These are phyloP conservation scores for Penicillium hordei DNA, from an alignment of 2,329 filamentous ascomycete species.

Conservation along the genomic window DNA sequence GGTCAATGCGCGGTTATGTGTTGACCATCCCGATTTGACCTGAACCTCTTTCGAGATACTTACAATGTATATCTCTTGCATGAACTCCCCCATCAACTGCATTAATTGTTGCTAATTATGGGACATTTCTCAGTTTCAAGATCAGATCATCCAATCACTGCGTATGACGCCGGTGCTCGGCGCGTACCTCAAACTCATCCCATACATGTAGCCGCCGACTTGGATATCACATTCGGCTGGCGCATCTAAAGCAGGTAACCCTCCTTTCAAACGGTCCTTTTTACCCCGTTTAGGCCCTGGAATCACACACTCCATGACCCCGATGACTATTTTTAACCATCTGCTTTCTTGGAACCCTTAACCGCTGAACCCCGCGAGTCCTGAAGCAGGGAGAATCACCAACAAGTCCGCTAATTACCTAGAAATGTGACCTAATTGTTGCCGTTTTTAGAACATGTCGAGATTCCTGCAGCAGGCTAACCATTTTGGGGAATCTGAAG, in stretches of 20 bases:
- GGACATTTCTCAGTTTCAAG: conserved; percentile 16
- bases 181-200: conserved; percentile 24
- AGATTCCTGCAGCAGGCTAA: conserved; percentile 27
- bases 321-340: conserved; percentile 26
- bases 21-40: not conserved
- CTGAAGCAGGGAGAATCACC: conserved; percentile 20
- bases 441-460: conserved; percentile 30
- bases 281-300: not conserved
- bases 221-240: conserved; percentile 18
- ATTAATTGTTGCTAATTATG: conserved; percentile 26
- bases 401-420: conserved; percentile 26
- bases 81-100: conserved; percentile 1
- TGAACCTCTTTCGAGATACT: not conserved
- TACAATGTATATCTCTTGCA: not conserved
- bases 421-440: conserved; percentile 28
- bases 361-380: conserved; percentile 22
- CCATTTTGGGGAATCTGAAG: conserved; percentile 28
- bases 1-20: conserved; percentile 5
- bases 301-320: conserved; percentile 13
- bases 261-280: not conserved
- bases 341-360: conserved; percentile 9
- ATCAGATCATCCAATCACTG: not conserved
- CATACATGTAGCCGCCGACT: conserved; percentile 26
- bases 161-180: conserved; percentile 19
- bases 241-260: conserved; percentile 7